Conservation (phyloP, 345 rosid species). For the Salix udensis region DNA sequence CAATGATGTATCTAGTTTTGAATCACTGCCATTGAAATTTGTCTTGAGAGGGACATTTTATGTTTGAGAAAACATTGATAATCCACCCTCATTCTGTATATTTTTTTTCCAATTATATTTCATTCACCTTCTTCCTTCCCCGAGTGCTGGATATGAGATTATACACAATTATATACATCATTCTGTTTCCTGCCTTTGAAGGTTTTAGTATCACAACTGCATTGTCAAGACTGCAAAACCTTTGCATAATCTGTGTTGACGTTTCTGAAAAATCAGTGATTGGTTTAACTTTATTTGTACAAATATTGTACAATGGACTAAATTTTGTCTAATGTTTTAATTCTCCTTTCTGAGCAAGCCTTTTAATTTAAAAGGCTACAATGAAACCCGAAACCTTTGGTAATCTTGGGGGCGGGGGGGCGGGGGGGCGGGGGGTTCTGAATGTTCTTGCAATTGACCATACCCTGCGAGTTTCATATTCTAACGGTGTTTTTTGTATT, state of each 20-base stretch:
- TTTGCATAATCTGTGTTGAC: too few relatives aligned
- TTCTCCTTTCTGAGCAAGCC: too few relatives aligned
- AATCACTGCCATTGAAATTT: conserved; percentile 18
- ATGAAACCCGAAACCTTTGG: too few relatives aligned
- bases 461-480: too few relatives aligned
- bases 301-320: not conserved
- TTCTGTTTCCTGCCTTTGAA: too few relatives aligned
- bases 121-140: conserved; percentile 10
- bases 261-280: not conserved
- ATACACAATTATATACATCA: not conserved
- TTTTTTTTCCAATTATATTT: conserved; percentile 17
- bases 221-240: not conserved
- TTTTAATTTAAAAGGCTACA: too few relatives aligned
- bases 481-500: fast-evolving
- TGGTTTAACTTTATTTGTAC: not conserved
- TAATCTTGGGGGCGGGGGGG: too few relatives aligned
- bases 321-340: too few relatives aligned
- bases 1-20: conserved; percentile 27
- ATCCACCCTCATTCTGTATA: conserved; percentile 20
- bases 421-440: too few relatives aligned
- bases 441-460: too few relatives aligned
- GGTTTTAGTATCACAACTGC: not conserved
- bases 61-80: not conserved
- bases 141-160: not conserved
- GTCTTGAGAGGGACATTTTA: conserved; percentile 7